Conservation (phyloP, 257 asterid genomes). For the Striga asiatica region DNA sequence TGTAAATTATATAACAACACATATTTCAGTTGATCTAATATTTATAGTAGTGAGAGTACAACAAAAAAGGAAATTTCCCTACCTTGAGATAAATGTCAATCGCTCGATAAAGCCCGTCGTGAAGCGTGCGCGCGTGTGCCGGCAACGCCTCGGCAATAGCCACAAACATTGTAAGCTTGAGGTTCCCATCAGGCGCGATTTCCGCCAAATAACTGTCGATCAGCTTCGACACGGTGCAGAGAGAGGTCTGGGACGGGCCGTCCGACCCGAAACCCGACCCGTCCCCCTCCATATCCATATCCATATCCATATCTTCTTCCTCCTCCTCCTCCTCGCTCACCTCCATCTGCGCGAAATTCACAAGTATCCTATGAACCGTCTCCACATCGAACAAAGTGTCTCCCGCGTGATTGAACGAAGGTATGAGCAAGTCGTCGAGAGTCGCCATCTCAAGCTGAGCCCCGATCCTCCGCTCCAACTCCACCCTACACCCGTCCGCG, state of each 20-base stretch:
- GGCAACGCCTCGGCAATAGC: slow-evolving; percentile 79
- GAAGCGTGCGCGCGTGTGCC: slow-evolving; percentile 60
- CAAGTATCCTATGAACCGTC: slow-evolving; percentile 71
- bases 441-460: slow-evolving; percentile 71
- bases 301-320: slow-evolving; percentile 67
- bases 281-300: too few relatives aligned
- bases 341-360: slow-evolving; percentile 70
- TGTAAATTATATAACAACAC: too few relatives aligned
- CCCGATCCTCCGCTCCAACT: slow-evolving; percentile 83
- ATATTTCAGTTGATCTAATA: too few relatives aligned
- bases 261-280: slow-evolving; percentile 57
- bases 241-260: slow-evolving; percentile 61
- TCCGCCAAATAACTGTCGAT: slow-evolving; percentile 81
- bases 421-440: slow-evolving; percentile 82
- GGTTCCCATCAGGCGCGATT: slow-evolving; percentile 88
- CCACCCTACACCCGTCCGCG: slow-evolving; percentile 54
- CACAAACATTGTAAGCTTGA: slow-evolving; percentile 62
- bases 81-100: slow-evolving; percentile 94
- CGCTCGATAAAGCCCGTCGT: slow-evolving; percentile 81
- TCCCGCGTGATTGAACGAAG: slow-evolving; percentile 62
- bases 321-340: slow-evolving; percentile 76
- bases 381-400: slow-evolving; percentile 87
- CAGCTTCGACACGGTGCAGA: slow-evolving; percentile 69
- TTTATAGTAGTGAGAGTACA: too few relatives aligned
- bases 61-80: too few relatives aligned